A percentile compares a stretch with the other conserved stretches of the same genome.
These are phyloP conservation scores for Lachancea sp. DNA, from an alignment of 805 yeast species.

Conservation along the genomic window DNA sequence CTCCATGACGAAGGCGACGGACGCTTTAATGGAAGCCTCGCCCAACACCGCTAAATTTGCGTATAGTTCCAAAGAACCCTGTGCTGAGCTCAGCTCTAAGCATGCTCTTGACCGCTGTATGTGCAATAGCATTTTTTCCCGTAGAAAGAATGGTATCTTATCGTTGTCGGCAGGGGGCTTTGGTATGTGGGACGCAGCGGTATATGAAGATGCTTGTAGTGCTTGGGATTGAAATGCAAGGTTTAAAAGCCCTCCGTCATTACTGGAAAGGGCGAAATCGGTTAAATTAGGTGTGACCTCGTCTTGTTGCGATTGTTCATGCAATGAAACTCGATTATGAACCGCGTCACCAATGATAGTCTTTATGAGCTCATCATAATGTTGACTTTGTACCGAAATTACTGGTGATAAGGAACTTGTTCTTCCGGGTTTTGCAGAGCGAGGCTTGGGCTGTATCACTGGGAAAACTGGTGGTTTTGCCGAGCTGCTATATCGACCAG, in stretches of 20 bases:
- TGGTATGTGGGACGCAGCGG: conserved; percentile 6
- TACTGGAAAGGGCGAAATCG: conserved; percentile 28
- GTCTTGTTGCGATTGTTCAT: conserved; percentile 22
- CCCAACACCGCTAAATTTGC: conserved; percentile 56
- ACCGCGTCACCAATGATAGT: conserved; percentile 23
- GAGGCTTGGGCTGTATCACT: conserved; percentile 10
- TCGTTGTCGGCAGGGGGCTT: conserved; percentile 2
- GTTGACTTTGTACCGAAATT: conserved; percentile 14
- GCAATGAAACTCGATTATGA: conserved; percentile 18
- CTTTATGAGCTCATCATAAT: conserved; percentile 24
- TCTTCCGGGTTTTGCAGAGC: conserved; percentile 1
- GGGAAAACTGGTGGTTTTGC: conserved; percentile 3
- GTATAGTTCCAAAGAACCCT: conserved; percentile 22
- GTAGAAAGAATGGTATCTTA: conserved; percentile 19
- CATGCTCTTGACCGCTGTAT: conserved; percentile 63
- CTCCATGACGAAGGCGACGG: conserved; percentile 58
- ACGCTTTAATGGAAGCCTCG: conserved; percentile 44
- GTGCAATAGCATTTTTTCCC: conserved; percentile 37
- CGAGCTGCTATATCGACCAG: not conserved
- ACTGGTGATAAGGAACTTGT: conserved; percentile 7
- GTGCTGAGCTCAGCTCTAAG: conserved; percentile 36
- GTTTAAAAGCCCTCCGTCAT: conserved; percentile 21
- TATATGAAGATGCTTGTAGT: not conserved
- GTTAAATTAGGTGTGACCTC: conserved; percentile 20
- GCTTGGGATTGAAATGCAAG: conserved; percentile 14